Conservation (phyloP, 1,284 basidiomycete species). For the Irpex sp. region DNA sequence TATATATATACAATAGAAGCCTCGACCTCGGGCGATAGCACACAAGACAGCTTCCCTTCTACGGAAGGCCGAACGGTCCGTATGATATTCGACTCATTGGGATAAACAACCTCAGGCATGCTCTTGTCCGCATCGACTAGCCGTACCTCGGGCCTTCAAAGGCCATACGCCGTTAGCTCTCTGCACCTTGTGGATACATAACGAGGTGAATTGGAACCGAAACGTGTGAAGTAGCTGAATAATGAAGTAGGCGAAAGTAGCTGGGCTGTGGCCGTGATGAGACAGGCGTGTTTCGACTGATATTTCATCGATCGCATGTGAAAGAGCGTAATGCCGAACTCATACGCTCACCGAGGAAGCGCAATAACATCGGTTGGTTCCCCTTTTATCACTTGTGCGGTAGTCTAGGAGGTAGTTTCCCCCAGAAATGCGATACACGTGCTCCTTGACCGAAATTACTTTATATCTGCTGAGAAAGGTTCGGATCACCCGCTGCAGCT, state of each 20-base stretch:
- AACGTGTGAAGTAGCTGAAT: not conserved
- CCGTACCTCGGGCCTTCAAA: not conserved
- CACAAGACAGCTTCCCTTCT: no score
- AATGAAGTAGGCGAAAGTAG: not conserved
- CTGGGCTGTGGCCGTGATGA: not conserved
- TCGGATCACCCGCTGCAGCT: no score
- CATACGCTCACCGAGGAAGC: not conserved
- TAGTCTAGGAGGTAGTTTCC: not conserved
- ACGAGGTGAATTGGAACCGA: not conserved
- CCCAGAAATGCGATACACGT: not conserved
- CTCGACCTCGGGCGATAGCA: no score
- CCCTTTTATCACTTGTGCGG: not conserved
- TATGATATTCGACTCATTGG: not conserved
- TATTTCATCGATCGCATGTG: not conserved
- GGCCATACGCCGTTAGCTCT: not conserved
- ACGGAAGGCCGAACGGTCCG: no score
- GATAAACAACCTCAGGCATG: not conserved
- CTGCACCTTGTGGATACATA: not conserved
- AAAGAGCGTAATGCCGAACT: not conserved
- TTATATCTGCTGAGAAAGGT: no score
- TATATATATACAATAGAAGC: no score
- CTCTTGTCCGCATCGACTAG: not conserved
- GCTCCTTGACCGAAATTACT: not conserved
- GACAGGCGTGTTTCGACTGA: not conserved
- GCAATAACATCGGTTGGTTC: not conserved